These are phyloP conservation scores for Penicillium hordei DNA, from an alignment of 2,329 filamentous ascomycete genomes.

Conservation along the genomic window DNA sequence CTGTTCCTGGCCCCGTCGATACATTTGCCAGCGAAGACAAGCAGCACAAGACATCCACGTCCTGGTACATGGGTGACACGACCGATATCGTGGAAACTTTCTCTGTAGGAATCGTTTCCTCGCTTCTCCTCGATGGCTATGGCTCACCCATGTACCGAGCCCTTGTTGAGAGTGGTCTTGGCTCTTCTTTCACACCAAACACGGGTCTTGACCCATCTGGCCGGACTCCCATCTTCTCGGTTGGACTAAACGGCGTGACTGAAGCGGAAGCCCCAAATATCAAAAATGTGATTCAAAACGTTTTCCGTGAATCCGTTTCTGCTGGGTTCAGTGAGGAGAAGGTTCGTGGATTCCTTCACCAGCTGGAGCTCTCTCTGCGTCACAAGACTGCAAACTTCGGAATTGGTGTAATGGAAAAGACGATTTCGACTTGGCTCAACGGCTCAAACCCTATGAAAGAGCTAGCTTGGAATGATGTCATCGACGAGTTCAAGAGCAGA, in stretches of 20 bases:
- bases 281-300: slow-evolving; percentile 69
- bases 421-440: slow-evolving; percentile 93
- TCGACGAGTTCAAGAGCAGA: slow-evolving; percentile 75
- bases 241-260: slow-evolving; percentile 87
- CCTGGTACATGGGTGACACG: slow-evolving; percentile 86
- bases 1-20: slow-evolving; percentile 77
- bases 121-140: slow-evolving; percentile 87
- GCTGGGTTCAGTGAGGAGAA: slow-evolving; percentile 87
- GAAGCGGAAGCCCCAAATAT: slow-evolving; percentile 75
- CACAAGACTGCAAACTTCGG: slow-evolving; percentile 97
- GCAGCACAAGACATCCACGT: slow-evolving; percentile 90
- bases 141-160: slow-evolving; percentile 89
- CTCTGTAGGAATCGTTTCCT: slow-evolving; percentile 76
- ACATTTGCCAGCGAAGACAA: slow-evolving; percentile 80
- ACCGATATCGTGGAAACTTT: slow-evolving; percentile 85
- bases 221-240: slow-evolving; percentile 78
- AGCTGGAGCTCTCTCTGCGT: slow-evolving; percentile 87
- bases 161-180: slow-evolving; percentile 83
- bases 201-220: slow-evolving; percentile 83
- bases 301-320: slow-evolving; percentile 66
- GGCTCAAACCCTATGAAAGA: slow-evolving; percentile 89
- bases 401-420: slow-evolving; percentile 81
- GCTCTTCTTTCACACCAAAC: slow-evolving; percentile 92
- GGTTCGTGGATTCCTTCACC: slow-evolving; percentile 90
- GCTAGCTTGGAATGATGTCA: slow-evolving; percentile 86